phyloP scores from a whole-genome alignment of 1,284 basidiomycete species.

The Cryptococcus deneoformans region DNA sequence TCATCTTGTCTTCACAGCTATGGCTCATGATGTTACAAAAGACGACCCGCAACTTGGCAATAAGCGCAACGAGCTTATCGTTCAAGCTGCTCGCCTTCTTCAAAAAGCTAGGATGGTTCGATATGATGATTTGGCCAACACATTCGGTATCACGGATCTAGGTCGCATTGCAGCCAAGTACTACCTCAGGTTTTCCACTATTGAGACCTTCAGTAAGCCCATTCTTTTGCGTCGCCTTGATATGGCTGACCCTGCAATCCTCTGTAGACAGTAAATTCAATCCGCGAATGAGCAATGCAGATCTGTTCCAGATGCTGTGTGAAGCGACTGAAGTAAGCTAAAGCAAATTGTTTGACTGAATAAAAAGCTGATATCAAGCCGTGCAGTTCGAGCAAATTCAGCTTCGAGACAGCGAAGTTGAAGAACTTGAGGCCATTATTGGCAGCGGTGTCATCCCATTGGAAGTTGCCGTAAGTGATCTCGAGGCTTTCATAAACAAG shows the following conservation, averaged over 20 bases:
- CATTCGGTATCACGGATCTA: constrained; percentile 76
- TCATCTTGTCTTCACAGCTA: constrained; percentile 55
- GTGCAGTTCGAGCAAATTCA: constrained; percentile 90
- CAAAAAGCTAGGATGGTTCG: constrained; percentile 76
- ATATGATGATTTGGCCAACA: constrained; percentile 62
- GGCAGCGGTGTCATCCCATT: constrained; percentile 64
- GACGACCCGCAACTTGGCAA: constrained; percentile 77
- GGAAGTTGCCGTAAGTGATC: constrained; percentile 55
- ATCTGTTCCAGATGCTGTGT: constrained; percentile 81
- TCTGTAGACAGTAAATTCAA: constrained; percentile 63
- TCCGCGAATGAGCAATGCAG: constrained; percentile 88
- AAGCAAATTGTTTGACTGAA: neutral
- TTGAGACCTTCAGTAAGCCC: constrained; percentile 73
- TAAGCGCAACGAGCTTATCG: constrained; percentile 72
- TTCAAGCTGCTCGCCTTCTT: constrained; percentile 66
- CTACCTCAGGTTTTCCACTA: constrained; percentile 83
- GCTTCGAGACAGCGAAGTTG: constrained; percentile 81
- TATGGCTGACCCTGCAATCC: too few species aligned
- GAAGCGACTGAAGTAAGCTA: constrained; percentile 79
- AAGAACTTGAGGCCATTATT: constrained; percentile 73
- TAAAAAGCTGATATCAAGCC: neutral
- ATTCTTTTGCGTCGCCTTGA: too few species aligned
- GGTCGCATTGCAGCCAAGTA: constrained; percentile 96
- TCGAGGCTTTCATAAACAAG: too few species aligned
- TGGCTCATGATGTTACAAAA: constrained; percentile 66